phyloP scores from a whole-genome alignment of 345 rosid genomes.

The Fremontodendron californicum region DNA sequence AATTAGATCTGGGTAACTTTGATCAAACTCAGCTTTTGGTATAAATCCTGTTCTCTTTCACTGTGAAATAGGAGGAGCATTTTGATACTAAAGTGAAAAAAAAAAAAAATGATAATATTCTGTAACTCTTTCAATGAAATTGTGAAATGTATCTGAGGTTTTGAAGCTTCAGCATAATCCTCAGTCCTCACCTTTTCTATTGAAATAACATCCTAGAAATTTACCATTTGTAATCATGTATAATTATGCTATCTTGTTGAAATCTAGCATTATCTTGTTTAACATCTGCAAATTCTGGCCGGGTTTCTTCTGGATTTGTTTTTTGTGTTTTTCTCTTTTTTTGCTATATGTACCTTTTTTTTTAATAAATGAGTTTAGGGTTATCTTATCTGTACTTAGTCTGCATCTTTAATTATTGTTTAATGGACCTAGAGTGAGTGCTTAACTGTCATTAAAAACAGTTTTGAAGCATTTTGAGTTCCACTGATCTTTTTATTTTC shows the following conservation, averaged over 20 bases:
- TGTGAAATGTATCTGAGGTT: no score
- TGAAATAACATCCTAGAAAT: slow-evolving; percentile 24
- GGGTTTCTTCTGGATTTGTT: no score
- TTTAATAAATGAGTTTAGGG: neutral
- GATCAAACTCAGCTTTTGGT: no score
- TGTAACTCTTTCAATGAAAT: no score
- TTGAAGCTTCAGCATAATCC: no score
- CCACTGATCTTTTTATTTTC: slow-evolving; percentile 8
- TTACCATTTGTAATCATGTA: slow-evolving; percentile 21
- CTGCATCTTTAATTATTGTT: slow-evolving; percentile 18
- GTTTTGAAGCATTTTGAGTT: slow-evolving; percentile 17
- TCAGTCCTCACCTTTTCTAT: slow-evolving; percentile 14
- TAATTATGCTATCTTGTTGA: slow-evolving; percentile 15
- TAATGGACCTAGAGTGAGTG: slow-evolving; percentile 22
- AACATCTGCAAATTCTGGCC: no score
- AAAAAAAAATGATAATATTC: no score
- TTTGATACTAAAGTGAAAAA: no score
- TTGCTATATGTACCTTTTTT: no score
- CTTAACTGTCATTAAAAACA: slow-evolving; percentile 20
- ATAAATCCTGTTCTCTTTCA: no score
- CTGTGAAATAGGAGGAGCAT: no score
- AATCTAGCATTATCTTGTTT: no score
- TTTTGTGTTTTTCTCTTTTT: neutral
- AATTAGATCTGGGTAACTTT: slow-evolving; percentile 51
- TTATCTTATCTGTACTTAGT: slow-evolving; percentile 23